Base-by-base conservation (phyloP, 441 rosid species). In the Pelargonium australe region DNA sequence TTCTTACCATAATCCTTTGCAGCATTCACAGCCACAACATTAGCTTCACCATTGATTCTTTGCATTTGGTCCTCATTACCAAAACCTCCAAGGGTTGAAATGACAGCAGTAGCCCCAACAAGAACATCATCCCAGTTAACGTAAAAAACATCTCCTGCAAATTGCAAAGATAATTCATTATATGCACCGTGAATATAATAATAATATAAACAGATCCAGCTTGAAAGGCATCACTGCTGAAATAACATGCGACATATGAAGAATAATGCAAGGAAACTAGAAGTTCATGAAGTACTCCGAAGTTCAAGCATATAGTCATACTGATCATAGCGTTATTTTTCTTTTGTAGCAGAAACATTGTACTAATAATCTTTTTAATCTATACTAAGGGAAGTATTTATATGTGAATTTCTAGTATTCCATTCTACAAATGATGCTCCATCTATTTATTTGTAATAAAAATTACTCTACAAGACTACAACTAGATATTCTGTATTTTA, bases 11-110 rank as follows among this genome's bases (percentile, higher is more conserved):
- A 89, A 70, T 89, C 88, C 66, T 89, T 89, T 14, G 97, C 93
- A 80, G 92, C 93, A 79, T 80, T 87, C 47, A 93, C 97, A 43
- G 96, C 86, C 11, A 77, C 87, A 58, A 84, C 80, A 63, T 91
- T 91, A 74, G 98, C 97, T 80, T 89, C 95, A 17, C 96, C 95
- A 8, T 89, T 93, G 73, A 91, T 88, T 77, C 96, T 85, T 78
- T 79, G 78, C 97, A 93, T 93, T 77, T 91, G 97, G 65, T 91
- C 96, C 76, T 93, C 93, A 66, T 76, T 93, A 34, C 96, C 97
- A 76, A 93, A 79, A 70, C 98, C 98, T 76, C 97, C 97, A 63
- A 89, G 78, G n/a, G 98, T 93, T 7, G 98, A 91, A 79, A 93
- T 89, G 58, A 91, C 93, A 1, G 95, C 83, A 66, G 93, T 93